Base-by-base conservation (phyloP, 2,329 filamentous ascomycete species). In the Huntiella bhutanensis region DNA sequence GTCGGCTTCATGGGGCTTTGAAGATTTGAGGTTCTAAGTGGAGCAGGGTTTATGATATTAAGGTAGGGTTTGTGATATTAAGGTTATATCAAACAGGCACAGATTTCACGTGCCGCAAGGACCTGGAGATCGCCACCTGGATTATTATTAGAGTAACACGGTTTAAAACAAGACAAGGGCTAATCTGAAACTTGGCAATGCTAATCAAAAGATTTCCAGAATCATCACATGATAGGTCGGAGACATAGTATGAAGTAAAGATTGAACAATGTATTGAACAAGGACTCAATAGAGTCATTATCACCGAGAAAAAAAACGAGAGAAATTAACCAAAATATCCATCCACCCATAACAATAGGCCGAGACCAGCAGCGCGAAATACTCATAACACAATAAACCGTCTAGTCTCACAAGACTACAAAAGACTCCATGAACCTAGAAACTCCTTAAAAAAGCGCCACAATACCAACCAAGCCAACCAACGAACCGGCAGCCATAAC, bases 391-490 rank as follows among this genome's bases (percentile, higher is more conserved):
- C 22, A 28, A 28, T 28, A 28, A 28, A 28, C 22, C 7, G 22
- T 28, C 22, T 7, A 28, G 22, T 28, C 22, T 28, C 22, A 28
- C 6, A 28, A 28, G 22, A 28, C 22, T 28, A 28, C 22, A 28
- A 28, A 28, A 28, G 22, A 28, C 22, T 28, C 22, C 6, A 10
- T 8, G 22, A 28, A 28, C 8, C 22, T 28, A 28, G 22, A 10
- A 28, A 28, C 7, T 10, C 22, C 36, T 40, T 43, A 49, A 11
- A 49, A 40, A 33, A 49, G 32, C 4, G 56, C 58, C 43, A 57
- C 47, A 45, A 54, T 54, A 51, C 57, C 53, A 41, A 52, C 58
- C 5, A 55, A 53, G 51, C 57, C 53, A 13, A 53, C 52, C 19
- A 55, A 49, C 33, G 54, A 54, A 50, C 52, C 56, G 33, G 47